phyloP scores from a whole-genome alignment of 306 rosid species.

The Malus domestica region ASM211411v1 NC_041804.1:2418501-2419000 shows the following conservation, averaged over 20 bases:
- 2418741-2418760: constrained; percentile 6
- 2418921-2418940: too few species aligned
- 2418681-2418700: constrained; percentile 49
- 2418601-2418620: constrained; percentile 32
- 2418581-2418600: constrained; percentile 34
- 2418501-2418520: constrained; percentile 35
- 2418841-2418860: too few species aligned
- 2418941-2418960: too few species aligned
- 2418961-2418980: too few species aligned
- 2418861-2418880: too few species aligned
- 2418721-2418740: constrained; percentile 60
- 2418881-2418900: too few species aligned
- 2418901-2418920: too few species aligned
- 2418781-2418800: too few species aligned
- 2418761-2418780: not conserved
- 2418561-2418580: constrained; percentile 35
- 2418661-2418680: constrained; percentile 50
- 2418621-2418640: constrained; percentile 33
- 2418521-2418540: constrained; percentile 42
- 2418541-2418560: constrained; percentile 41
- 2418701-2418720: constrained; percentile 55
- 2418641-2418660: constrained; percentile 44
- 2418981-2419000: too few species aligned
- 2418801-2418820: too few species aligned
- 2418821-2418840: too few species aligned